Evolutionary conservation across 805 yeast species (phyloP).

Genomic region (Hanseniaspora nectarophila): DNA sequence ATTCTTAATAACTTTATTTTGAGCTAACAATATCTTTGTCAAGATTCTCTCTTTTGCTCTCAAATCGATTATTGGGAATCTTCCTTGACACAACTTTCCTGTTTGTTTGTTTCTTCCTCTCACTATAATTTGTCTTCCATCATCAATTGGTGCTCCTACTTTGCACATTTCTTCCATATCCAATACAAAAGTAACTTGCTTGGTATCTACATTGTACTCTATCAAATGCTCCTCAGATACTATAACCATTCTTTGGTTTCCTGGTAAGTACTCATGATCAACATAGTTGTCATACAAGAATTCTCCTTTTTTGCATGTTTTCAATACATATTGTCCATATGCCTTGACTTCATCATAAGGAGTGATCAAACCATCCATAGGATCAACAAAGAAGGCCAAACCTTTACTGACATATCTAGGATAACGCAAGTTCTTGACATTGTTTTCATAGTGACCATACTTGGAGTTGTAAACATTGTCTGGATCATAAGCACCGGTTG

Average conservation of each 20-base stretch:
- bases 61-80: constrained; percentile 12
- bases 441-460: constrained; percentile 34
- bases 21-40: constrained; percentile 10
- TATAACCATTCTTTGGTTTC: constrained; percentile 13
- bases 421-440: constrained; percentile 65
- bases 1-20: constrained; percentile 9
- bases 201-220: constrained; percentile 2
- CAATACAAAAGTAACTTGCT: constrained; percentile 6
- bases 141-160: constrained; percentile 15
- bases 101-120: constrained; percentile 1
- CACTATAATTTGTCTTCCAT: constrained; percentile 15
- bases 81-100: constrained; percentile 1
- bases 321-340: constrained; percentile 89
- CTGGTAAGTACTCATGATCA: constrained; percentile 44
- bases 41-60: constrained; percentile 9
- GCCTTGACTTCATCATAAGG: constrained; percentile 73
- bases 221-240: constrained; percentile 13
- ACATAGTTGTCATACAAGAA: constrained; percentile 62
- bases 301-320: constrained; percentile 68
- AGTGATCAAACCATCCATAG: constrained; percentile 54
- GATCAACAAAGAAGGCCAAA: constrained; percentile 5
- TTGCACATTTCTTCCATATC: constrained; percentile 14
- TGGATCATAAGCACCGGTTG: constrained; percentile 36
- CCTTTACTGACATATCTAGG: constrained; percentile 54
- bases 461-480: constrained; percentile 4